Base-by-base conservation (phyloP, 1,139 yeast species). In the Zygosaccharomyces sapae region DNA sequence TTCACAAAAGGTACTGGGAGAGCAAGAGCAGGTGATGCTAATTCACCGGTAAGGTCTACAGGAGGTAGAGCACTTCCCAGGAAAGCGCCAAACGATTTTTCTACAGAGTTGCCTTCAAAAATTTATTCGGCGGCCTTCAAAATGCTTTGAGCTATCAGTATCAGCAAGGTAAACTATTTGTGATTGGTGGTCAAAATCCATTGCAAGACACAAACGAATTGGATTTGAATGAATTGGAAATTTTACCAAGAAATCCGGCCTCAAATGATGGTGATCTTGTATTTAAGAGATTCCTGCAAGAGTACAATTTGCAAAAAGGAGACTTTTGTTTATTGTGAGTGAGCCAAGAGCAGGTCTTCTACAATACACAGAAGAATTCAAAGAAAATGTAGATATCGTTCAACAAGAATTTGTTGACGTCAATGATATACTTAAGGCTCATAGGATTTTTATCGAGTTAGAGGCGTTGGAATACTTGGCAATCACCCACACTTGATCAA, bases 21-120 rank as follows among this genome's bases (percentile, higher is more conserved):
- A 53, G 99, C 99, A 48, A 84, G 99, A 74, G 84, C 81, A 51
- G 99, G 98, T 72, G 97, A 89, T 70, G 89, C 88, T 50, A 92
- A 92, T 60, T 87, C 96, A 19, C 98, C 98, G 39, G 86, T 83
- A 47, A 80, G 96, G 70, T 83, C 81, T 62, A 89, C 86, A 62
- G 96, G 96, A 63, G 90, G 92, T 43, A 77, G 86, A 56, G 97
- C 97, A 0, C 81, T 86, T 62, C 97, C 94, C 20, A 83, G 94
- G 63, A 78, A 78, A 49, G 97, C 96, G 12, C 95, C 95, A 41
- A 94, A 87, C 64, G 95, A 88, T 67, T 83, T 86, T 78, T 77
- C 90, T 34, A 86, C 97, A 3, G 80, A 76, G 10, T 74, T 94
- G 56, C 95, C 95, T 18, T 65, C 67, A 24, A 83, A 87, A 64